A percentile compares a stretch with the other conserved stretches of the same genome.
These are phyloP conservation scores for Citrus medica DNA, from an alignment of 345 rosid species.

Conservation along the genomic window DNA sequence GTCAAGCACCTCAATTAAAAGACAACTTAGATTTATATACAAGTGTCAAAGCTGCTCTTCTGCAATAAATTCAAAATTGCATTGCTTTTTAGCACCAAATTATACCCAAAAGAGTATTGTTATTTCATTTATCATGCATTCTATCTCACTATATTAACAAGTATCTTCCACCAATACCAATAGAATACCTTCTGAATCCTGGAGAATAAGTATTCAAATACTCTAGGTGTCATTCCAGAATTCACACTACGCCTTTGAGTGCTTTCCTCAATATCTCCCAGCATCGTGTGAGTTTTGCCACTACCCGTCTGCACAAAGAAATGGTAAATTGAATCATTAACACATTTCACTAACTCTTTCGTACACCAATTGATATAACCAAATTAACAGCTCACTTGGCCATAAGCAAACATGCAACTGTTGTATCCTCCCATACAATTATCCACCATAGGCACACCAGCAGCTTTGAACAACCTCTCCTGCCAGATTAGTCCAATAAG, in stretches of 20 bases:
- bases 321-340: background rate
- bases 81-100: background rate
- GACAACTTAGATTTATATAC: background rate
- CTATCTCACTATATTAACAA: background rate
- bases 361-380: background rate
- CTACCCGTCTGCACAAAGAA: conserved; percentile 77
- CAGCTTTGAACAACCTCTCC: conserved; percentile 88
- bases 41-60: background rate
- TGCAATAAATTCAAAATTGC: background rate
- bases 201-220: conserved; percentile 83
- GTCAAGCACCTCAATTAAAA: background rate
- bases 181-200: conserved; percentile 83
- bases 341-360: background rate
- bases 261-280: conserved; percentile 97
- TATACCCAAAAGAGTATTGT: background rate
- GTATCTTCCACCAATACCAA: background rate
- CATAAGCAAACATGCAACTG: conserved; percentile 99
- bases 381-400: conserved; percentile 58
- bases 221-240: conserved; percentile 97
- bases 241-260: conserved; percentile 91
- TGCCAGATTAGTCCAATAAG: conserved; percentile 22
- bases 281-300: conserved; percentile 99
- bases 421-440: conserved; percentile 95
- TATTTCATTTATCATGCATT: background rate
- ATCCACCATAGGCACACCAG: conserved; percentile 97